Conservation (phyloP, 257 asterid species). For the Plectranthus barbatus region DNA sequence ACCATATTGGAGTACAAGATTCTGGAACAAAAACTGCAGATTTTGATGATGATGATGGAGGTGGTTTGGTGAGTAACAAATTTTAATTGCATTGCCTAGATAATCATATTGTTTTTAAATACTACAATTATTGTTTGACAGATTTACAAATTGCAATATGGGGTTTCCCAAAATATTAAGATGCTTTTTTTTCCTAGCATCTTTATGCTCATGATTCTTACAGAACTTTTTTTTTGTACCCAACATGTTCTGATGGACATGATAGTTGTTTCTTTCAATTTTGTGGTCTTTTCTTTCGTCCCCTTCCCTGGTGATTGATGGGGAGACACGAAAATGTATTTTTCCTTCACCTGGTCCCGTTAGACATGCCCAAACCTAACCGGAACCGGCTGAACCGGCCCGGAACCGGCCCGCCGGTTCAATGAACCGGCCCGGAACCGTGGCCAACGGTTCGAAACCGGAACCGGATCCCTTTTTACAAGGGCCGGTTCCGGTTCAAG, state of each 20-base stretch:
- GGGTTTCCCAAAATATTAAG: not conserved
- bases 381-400: too few relatives aligned
- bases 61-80: slow-evolving; percentile 75
- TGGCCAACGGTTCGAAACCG: too few relatives aligned
- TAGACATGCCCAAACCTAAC: too few relatives aligned
- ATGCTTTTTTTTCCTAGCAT: not conserved
- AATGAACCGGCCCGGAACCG: too few relatives aligned
- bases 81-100: slow-evolving; percentile 5
- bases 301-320: too few relatives aligned
- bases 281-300: not conserved
- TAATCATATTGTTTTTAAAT: not conserved
- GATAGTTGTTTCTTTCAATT: not conserved
- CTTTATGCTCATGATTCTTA: not conserved
- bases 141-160: not conserved
- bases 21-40: slow-evolving; percentile 93
- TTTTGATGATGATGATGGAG: slow-evolving; percentile 98
- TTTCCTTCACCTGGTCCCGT: too few relatives aligned
- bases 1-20: slow-evolving; percentile 80
- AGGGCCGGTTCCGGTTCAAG: too few relatives aligned
- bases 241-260: not conserved
- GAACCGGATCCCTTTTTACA: too few relatives aligned
- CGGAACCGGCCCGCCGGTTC: too few relatives aligned
- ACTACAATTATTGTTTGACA: not conserved
- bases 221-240: too few relatives aligned
- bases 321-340: too few relatives aligned